Base-by-base conservation (phyloP, 495 filamentous ascomycete genomes). In the Jackrogersella multiformis region DNA sequence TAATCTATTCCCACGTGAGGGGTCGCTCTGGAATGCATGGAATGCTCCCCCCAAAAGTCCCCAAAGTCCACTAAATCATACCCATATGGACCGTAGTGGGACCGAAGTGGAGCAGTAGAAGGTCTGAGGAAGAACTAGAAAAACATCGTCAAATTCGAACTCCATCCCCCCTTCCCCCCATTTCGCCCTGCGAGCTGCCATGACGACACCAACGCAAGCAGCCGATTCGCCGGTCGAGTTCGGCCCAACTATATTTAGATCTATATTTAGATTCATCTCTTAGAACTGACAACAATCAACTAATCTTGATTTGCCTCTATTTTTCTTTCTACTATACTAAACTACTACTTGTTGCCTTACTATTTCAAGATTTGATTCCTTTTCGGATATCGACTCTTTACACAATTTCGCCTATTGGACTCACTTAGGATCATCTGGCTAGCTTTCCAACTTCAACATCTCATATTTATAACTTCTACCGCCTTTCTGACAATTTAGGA, bases 141-240 rank as follows among this genome's bases (percentile, higher is more conserved):
- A 61, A 60, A 53, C 20, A 57, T 51, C 1, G 32, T 34, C 15
- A 24, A 42, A 57, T 45, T 32, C 23, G 2, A 53, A 42, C 30
- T 51, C 21, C 7, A 56, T 53, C 20, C 23, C 48, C 24, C 21
- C 42, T 45, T 21, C 51, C 39, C 21, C 35, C 34, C 13, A 56
- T 56, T 38, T 21, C 13, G 34, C 36, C 23, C 51, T 61, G 30
- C 39, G 28, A 61, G 42, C 57, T 23, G 56, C 56, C 48, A 66
- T 70, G 67, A 70, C 67, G 67, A 66, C 67, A 66, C 67, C 67
- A 38, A 42, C 66, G 66, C 66, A 69, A 69, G 56, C 56, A 69
- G 66, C 66, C 66, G 66, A 69, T 69, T 69, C 66, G 66, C 35
- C 24, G 16, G 56, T 53, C 39, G 1, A 51, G 45, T 42, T 61